phyloP scores from a whole-genome alignment of 345 rosid species.

The Populus simonii region DNA sequence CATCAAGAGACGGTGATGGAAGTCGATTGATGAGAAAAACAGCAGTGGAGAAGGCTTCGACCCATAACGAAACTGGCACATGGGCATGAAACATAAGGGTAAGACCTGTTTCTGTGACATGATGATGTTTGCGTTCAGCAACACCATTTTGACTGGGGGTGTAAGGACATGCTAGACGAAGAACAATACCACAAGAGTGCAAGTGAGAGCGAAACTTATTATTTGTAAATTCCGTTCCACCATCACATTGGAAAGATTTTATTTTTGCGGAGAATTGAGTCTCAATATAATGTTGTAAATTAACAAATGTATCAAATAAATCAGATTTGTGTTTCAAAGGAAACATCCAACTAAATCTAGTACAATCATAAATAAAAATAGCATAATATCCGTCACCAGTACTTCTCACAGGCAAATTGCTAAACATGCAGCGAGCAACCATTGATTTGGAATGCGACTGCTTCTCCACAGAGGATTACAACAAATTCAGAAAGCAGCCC shows the following conservation, averaged over 20 bases:
- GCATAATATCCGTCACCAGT: not conserved
- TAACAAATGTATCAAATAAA: not conserved
- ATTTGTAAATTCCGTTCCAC: not conserved
- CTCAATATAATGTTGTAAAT: not conserved
- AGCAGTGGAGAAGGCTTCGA: no score
- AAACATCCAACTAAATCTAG: not conserved
- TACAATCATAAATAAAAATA: not conserved
- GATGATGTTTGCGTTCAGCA: not conserved
- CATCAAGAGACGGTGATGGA: no score
- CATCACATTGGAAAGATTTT: not conserved
- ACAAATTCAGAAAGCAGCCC: not conserved
- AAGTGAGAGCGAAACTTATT: not conserved
- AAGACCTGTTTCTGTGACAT: not conserved
- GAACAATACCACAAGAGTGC: not conserved
- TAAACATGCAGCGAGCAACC: no score
- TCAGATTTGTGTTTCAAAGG: not conserved
- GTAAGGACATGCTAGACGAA: not conserved
- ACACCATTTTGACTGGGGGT: not conserved
- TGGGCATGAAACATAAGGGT: not conserved
- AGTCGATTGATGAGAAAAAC: no score
- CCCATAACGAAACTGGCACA: not conserved
- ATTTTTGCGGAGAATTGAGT: not conserved
- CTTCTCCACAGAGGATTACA: not conserved
- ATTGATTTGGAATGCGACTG: no score
- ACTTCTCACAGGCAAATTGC: no score